Percentiles rank a stretch among this genome's conserved stretches.
These are phyloP conservation scores for Kwoniella dejecticola DNA, from an alignment of 768 basidiomycete species.

Conservation along the genomic window DNA sequence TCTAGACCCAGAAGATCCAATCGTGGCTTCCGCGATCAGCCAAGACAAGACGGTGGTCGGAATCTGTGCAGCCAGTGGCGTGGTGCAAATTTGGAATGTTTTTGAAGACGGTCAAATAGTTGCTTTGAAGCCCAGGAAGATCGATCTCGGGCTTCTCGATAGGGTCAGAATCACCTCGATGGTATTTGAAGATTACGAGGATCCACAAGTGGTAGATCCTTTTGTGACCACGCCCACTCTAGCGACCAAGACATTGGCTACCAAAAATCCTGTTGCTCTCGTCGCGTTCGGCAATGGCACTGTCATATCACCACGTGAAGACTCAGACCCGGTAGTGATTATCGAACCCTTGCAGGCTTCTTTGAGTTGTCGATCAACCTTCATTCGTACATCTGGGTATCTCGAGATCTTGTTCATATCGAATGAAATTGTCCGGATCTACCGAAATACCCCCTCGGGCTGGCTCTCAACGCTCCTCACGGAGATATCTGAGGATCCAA, in stretches of 20 bases:
- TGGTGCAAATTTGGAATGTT: slow-evolving; percentile 15
- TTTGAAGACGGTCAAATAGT: slow-evolving; percentile 4
- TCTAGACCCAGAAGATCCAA: slow-evolving; percentile 15
- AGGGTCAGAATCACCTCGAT: background rate
- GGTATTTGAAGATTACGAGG: slow-evolving; percentile 4
- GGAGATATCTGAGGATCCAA: slow-evolving; percentile 7
- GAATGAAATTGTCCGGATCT: background rate
- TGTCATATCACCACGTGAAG: background rate
- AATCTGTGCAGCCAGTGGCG: slow-evolving; percentile 6
- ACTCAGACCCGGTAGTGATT: background rate
- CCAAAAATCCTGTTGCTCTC: slow-evolving; percentile 1
- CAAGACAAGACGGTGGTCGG: slow-evolving; percentile 8
- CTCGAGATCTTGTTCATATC: background rate
- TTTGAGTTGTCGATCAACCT: background rate
- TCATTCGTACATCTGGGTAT: background rate
- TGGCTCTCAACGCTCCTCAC: slow-evolving; percentile 4
- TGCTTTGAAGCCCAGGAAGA: background rate
- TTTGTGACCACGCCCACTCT: slow-evolving; percentile 7
- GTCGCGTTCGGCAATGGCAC: slow-evolving; percentile 4
- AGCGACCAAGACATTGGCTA: background rate
- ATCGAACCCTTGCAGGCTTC: background rate
- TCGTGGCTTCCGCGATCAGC: slow-evolving; percentile 19
- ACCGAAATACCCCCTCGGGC: background rate
- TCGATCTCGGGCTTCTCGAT: background rate
- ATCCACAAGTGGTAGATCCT: slow-evolving; percentile 6